phyloP scores from a whole-genome alignment of 1,139 yeast species.

The Ogataea hybrid region DNA sequence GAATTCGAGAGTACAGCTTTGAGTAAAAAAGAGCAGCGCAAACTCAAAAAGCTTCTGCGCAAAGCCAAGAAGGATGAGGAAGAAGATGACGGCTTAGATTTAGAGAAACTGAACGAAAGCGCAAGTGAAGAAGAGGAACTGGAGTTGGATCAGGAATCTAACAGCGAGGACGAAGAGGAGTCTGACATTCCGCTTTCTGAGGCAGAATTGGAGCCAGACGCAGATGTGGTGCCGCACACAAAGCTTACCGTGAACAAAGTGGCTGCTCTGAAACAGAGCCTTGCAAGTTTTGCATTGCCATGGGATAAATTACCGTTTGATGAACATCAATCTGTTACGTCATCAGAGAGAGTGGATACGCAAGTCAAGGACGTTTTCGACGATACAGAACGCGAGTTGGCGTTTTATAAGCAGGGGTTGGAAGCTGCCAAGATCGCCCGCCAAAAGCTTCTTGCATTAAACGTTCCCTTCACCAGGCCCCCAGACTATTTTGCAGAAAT shows the following conservation, averaged over 20 bases:
- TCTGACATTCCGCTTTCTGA: constrained; percentile 77
- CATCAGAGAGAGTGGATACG: constrained; percentile 56
- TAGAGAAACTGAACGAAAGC: constrained; percentile 33
- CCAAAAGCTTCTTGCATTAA: constrained; percentile 49
- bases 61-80: constrained; percentile 32
- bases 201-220: constrained; percentile 58
- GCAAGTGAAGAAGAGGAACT: constrained; percentile 37
- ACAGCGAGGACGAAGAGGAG: constrained; percentile 37
- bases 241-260: constrained; percentile 76
- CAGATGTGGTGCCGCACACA: constrained; percentile 79
- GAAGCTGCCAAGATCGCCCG: constrained; percentile 80
- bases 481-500: constrained; percentile 96
- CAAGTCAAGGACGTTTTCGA: constrained; percentile 88
- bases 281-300: constrained; percentile 67
- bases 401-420: constrained; percentile 89
- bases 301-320: constrained; percentile 72
- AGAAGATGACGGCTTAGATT: constrained; percentile 35
- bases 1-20: constrained; percentile 23
- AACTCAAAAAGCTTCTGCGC: constrained; percentile 49
- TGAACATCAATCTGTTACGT: constrained; percentile 77
- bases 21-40: constrained; percentile 66
- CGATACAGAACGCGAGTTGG: constrained; percentile 84
- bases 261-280: constrained; percentile 66
- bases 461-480: constrained; percentile 90
- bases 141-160: constrained; percentile 36